Conservation (phyloP, 176 grass and related monocot species). For the Phragmites australis region DNA sequence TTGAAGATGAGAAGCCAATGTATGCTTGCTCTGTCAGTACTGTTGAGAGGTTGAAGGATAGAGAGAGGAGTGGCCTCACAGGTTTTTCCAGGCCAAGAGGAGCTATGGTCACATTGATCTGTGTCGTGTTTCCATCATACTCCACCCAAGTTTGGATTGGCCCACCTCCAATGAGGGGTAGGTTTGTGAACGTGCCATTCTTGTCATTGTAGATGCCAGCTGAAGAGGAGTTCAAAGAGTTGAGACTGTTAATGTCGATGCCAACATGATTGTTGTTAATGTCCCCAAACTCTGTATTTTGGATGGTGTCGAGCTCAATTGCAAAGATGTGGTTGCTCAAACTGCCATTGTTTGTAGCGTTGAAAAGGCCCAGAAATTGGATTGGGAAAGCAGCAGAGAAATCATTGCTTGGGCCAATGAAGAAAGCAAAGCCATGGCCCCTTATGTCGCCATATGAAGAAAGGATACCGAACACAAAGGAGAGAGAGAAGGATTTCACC, state of each 20-base stretch:
- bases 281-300: too few relatives aligned
- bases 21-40: slow-evolving; percentile 26
- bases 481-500: slow-evolving; percentile 35
- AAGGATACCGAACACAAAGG: slow-evolving; percentile 40
- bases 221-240: too few relatives aligned
- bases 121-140: too few relatives aligned
- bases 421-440: slow-evolving; percentile 49
- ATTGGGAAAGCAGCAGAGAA: neutral
- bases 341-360: too few relatives aligned
- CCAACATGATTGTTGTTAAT: too few relatives aligned
- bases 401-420: slow-evolving; percentile 9
- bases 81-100: too few relatives aligned
- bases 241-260: too few relatives aligned
- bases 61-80: too few relatives aligned
- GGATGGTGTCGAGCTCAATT: too few relatives aligned
- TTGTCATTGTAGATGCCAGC: slow-evolving; percentile 16
- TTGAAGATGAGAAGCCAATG: slow-evolving; percentile 46
- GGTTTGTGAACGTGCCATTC: neutral
- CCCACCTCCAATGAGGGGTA: neutral
- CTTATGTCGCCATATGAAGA: slow-evolving; percentile 17
- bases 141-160: too few relatives aligned
- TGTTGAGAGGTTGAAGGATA: neutral
- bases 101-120: too few relatives aligned
- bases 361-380: slow-evolving; percentile 32
- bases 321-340: too few relatives aligned